Base-by-base conservation (phyloP, 2,329 filamentous ascomycete species). In the Dactylella cylindrospora region DNA sequence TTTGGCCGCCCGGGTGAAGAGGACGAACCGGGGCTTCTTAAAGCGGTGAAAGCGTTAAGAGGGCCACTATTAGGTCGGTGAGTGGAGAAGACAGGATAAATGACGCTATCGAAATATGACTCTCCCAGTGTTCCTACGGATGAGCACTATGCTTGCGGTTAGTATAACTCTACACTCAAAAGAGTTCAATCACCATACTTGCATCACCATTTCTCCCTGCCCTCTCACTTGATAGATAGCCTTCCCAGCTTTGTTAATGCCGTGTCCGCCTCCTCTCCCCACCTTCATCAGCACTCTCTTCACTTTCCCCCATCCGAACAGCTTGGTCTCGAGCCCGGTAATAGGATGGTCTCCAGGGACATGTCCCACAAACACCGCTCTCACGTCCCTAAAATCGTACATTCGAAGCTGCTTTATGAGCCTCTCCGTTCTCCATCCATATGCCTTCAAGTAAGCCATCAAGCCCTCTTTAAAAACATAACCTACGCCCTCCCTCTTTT, bases 231-330 rank as follows among this genome's bases (percentile, higher is more conserved):
- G 74, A 74, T 10, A 74, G 67, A 10, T 64, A 26, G n/a, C 44
- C 15, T 29, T 67, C 10, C 29, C 31, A 31, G 20, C 17, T 19
- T 51, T 38, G 12, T 50, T 55, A 17, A 41, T 44, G 1, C 50
- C 35, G 15, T 45, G 25, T 9, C 41, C 40, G 17, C 51, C 32
- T n/a, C 57, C 57, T 31, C 57, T 62, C 17, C 57, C 57, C 20
- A 66, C 53, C 26, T 60, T 66, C 31, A 74, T 73, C 6, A 95
- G 74, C 1, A 80, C 77, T 39, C 82, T 77, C 65, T 78, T 79
- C 8, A 94, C 69, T 1, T 80, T 85, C 2, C 80, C 75, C 87
- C 88, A 95, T 88, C 90, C 81, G 85, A 95, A n/a, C 77, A 72
- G 0, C 84, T 84, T 17, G 74, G 74, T 74, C 59, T 77, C 72